These are phyloP conservation scores for Blastomyces gilchristii DNA, from an alignment of 2,329 filamentous ascomycete species.

Conservation along the genomic window DNA sequence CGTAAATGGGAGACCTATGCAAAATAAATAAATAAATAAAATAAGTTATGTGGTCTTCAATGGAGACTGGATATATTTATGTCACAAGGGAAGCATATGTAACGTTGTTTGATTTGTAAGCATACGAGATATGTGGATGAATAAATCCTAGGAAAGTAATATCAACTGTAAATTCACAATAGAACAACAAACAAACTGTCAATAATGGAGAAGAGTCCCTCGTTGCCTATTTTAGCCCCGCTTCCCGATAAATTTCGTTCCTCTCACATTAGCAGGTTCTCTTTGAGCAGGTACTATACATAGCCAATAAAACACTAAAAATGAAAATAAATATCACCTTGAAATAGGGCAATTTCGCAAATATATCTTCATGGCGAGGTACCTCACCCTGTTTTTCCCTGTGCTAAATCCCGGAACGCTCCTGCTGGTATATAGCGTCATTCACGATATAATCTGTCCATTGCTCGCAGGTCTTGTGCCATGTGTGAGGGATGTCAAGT, in stretches of 20 bases:
- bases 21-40: no score
- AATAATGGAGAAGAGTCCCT: neutral
- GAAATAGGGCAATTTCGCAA: neutral
- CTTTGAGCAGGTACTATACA: neutral
- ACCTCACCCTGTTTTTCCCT: neutral
- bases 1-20: no score
- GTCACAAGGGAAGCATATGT: neutral
- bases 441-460: slow-evolving; percentile 4
- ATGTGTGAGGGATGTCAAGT: slow-evolving; percentile 1
- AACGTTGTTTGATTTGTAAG: no score
- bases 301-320: neutral
- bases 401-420: slow-evolving; percentile 1
- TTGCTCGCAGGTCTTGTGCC: neutral
- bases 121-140: no score
- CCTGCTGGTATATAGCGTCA: neutral
- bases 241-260: neutral
- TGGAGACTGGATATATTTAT: neutral
- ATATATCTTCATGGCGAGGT: neutral
- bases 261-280: neutral
- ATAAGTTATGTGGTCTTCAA: no score
- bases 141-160: neutral
- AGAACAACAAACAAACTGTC: neutral
- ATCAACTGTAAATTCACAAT: neutral
- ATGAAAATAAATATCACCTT: neutral
- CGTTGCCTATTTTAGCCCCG: neutral